Conservation (phyloP, 2,329 filamentous ascomycete species). For the Rhinocladiella similis region DNA sequence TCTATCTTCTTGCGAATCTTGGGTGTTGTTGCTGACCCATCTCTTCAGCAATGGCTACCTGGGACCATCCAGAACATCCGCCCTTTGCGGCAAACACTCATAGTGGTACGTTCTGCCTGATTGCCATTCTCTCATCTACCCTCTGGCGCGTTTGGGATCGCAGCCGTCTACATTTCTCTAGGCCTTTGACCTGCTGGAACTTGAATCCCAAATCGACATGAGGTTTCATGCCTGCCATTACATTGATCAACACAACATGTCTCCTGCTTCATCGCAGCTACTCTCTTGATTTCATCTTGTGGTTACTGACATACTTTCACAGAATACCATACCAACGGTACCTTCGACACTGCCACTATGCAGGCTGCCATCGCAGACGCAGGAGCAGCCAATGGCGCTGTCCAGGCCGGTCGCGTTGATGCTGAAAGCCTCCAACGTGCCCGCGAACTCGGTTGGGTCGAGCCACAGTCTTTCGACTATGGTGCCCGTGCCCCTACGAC, state of each 20-base stretch:
- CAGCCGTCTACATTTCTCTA: no score
- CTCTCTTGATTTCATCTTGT: not conserved
- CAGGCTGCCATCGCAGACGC: constrained; percentile 7
- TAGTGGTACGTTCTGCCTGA: no score
- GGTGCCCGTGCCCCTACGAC: constrained; percentile 5
- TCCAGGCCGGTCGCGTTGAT: constrained; percentile 4
- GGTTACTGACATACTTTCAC: not conserved
- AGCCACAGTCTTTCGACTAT: constrained; percentile 22
- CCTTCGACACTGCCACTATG: constrained; percentile 15
- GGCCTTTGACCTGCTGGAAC: no score
- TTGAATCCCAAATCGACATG: no score
- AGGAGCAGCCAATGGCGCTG: constrained; percentile 6
- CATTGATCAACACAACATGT: not conserved
- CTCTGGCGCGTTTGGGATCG: no score
- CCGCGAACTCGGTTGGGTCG: constrained; percentile 21
- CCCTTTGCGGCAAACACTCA: no score
- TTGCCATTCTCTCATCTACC: no score
- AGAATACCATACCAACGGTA: not conserved
- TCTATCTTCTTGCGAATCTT: not conserved
- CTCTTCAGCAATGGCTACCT: not conserved
- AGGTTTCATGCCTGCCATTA: not conserved
- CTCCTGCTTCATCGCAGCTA: not conserved
- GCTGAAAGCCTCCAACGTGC: constrained; percentile 11
- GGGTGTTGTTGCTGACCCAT: not conserved
- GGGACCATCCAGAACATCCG: no score